Conservation (phyloP, 352 stramenopile species). For the Globisporangium parvum region DNA sequence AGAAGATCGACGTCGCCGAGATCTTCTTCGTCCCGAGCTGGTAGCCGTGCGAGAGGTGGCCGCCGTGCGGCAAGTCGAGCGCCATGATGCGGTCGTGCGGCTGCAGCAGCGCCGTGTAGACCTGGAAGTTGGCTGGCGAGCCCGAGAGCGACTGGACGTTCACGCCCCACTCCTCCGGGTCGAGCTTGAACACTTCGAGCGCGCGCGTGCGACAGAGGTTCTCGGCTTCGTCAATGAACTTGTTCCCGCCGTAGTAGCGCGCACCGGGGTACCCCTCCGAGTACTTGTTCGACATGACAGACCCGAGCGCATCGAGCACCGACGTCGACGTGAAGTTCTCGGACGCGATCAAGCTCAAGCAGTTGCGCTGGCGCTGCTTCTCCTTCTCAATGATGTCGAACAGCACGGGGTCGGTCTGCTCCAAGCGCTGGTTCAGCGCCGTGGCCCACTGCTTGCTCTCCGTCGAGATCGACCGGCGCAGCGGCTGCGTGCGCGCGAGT, state of each 20-base stretch:
- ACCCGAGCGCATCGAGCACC: constrained; percentile 97
- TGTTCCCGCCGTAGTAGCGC: constrained; percentile 97
- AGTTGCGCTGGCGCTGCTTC: constrained; percentile 97
- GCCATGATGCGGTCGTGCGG: constrained; percentile 99
- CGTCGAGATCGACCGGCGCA: constrained; percentile 39
- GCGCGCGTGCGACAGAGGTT: constrained; percentile 96
- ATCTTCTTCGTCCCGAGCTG: constrained; percentile 99
- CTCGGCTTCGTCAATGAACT: constrained; percentile 99
- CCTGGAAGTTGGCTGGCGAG: constrained; percentile 99
- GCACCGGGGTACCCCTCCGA: constrained; percentile 95
- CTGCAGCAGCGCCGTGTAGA: constrained; percentile 97
- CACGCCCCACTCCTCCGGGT: constrained; percentile 94
- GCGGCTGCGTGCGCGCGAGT: constrained; percentile 8
- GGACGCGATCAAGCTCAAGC: constrained; percentile 98
- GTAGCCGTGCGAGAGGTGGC: constrained; percentile 98
- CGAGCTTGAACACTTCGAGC: constrained; percentile 95
- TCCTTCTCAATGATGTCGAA: constrained; percentile 96
- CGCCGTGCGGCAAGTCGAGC: constrained; percentile 97
- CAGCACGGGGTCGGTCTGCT: constrained; percentile 89
- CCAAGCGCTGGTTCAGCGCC: constrained; percentile 86
- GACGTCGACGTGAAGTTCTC: constrained; percentile 98
- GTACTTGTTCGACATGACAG: constrained; percentile 99
- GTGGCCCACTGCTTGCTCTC: constrained; percentile 68
- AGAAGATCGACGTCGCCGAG: constrained; percentile 97
- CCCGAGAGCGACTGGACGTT: constrained; percentile 98